Evolutionary conservation across 257 asterid species (phyloP), one percentile per base, ranked within the genome.

Genomic region (Solanum tacnaense): DNA sequence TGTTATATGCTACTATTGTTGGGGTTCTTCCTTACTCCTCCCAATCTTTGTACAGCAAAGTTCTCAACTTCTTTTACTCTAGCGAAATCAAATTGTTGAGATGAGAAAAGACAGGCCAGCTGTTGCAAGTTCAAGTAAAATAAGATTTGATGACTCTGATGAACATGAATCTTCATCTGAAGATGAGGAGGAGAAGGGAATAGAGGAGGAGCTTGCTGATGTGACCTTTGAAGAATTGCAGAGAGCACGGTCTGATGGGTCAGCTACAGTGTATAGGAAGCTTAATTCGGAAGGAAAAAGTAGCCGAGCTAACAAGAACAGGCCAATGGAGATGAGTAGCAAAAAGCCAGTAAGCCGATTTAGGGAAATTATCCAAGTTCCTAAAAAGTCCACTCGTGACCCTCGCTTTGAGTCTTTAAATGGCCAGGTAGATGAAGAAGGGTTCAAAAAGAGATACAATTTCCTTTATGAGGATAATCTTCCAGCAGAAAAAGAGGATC

Each of bases 401-500:
- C 99, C 99, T 92, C 98, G 99, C 27, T 97, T 97, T 92, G 99
- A 96, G 88, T 89, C 98, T 39, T 91, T 97, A 87, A 93, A 95
- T 70, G 99, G 98, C 44, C 83, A 84, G 1, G 93, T 96, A 18
- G 93, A 96, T 81, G 96, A 89, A 23, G 98, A 97, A 0, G 95
- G 98, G 98, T 95, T 94, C 92, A 97, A 93, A 94, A 96, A 96
- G 95, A 95, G 99, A 91, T 97, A 94, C 74, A 91, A 90, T 88
- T 97, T 97, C 90, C 92, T 97, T 41, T 95, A 95, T 70, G 95
- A 94, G 92, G 87, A 92, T 41, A 89, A 94, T 46, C 93, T 97
- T 88, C 99, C 99, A 78, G 92, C 96, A 87, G 99, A 96, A 87
- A 97, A 94, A 89, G 95, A 94, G 98, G 85, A 82, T 5, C 11